Evolutionary conservation across 2,329 filamentous ascomycete genomes (phyloP).

Genomic region (Uncinocarpus reesii): DNA sequence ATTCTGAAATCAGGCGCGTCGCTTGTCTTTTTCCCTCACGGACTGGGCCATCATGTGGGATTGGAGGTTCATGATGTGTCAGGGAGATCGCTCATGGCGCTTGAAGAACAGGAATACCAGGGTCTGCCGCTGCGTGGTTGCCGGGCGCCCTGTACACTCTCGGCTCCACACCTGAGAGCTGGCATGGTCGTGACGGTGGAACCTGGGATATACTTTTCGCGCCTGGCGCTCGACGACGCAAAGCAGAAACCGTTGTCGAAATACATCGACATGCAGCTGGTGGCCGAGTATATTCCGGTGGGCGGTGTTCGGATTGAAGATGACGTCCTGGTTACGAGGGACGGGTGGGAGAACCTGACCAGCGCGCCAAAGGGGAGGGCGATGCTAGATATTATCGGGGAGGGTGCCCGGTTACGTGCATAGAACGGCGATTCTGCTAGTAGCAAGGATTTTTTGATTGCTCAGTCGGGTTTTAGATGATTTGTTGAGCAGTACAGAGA

Average conservation of each 20-base stretch:
- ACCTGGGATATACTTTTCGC: constrained; percentile 42
- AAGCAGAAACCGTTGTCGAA: constrained; percentile 24
- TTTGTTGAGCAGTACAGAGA: too few relatives aligned
- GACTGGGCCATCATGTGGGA: constrained; percentile 50
- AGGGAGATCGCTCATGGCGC: constrained; percentile 26
- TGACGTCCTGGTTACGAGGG: constrained; percentile 61
- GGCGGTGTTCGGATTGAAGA: constrained; percentile 40
- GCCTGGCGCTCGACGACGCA: constrained; percentile 29
- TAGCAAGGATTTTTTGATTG: too few relatives aligned
- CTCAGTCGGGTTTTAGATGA: too few relatives aligned
- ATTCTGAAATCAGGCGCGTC: constrained; percentile 31
- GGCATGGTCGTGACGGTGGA: constrained; percentile 50
- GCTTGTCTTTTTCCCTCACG: constrained; percentile 35
- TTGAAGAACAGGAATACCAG: constrained; percentile 52
- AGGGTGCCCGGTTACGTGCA: too few relatives aligned
- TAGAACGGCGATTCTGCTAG: too few relatives aligned
- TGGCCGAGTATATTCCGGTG: constrained; percentile 32
- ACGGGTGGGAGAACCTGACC: constrained; percentile 62
- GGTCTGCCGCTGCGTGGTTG: constrained; percentile 42
- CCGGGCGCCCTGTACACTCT: constrained; percentile 26
- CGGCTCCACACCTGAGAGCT: constrained; percentile 35
- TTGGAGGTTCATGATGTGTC: constrained; percentile 39
- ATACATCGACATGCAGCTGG: constrained; percentile 34
- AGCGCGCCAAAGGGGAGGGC: constrained; percentile 58
- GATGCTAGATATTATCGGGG: constrained; percentile 33